Evolutionary conservation across 2,329 filamentous ascomycete genomes (phyloP).

Genomic region (Neopestalotiopsis sp.): DNA sequence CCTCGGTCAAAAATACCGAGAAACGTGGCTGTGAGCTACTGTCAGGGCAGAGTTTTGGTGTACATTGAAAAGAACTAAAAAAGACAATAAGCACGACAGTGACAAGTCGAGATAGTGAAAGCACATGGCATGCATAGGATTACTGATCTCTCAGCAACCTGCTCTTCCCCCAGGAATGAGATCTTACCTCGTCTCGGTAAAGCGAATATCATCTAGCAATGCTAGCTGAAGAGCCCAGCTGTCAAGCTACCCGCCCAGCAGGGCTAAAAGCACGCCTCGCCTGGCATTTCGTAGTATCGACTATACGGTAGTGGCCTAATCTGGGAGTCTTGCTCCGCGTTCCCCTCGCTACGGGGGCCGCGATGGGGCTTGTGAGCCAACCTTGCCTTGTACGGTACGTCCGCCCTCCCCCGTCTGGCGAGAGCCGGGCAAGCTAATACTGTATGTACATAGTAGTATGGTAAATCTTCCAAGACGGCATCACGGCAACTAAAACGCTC

Average conservation of each 20-base stretch:
- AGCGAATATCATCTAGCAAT: background rate
- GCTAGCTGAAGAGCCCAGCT: background rate
- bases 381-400: no score
- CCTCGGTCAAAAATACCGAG: no score
- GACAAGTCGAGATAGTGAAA: background rate
- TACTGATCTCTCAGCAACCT: background rate
- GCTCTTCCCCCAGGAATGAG: background rate
- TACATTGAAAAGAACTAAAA: background rate
- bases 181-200: background rate
- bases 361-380: no score
- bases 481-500: background rate
- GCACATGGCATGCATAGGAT: background rate
- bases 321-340: no score
- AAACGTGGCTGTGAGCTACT: no score
- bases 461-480: background rate
- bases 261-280: no score
- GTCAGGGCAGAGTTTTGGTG: no score
- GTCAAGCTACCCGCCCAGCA: no score
- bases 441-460: no score
- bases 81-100: background rate
- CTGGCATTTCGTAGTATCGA: no score
- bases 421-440: background rate
- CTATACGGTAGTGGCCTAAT: no score
- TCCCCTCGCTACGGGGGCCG: no score
- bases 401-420: background rate